phyloP scores from a whole-genome alignment of 2,329 filamentous ascomycete species.

The Aspergillus phoenicis region DNA sequence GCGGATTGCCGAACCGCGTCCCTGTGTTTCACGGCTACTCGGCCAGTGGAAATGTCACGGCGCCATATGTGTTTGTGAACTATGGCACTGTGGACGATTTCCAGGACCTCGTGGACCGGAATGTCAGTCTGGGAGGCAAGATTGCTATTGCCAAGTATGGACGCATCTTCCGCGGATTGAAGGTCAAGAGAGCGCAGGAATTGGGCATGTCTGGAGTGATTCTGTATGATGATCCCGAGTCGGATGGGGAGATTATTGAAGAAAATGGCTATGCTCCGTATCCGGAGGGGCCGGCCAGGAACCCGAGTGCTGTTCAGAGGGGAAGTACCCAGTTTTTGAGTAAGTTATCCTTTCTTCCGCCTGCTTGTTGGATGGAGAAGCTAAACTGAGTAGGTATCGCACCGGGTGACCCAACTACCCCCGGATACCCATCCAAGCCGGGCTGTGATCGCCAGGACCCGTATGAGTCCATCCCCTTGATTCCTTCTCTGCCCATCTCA shows the following conservation, averaged over 20 bases:
- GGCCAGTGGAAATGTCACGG: constrained; percentile 87
- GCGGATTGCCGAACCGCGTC: constrained; percentile 69
- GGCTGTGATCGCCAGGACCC: constrained; percentile 76
- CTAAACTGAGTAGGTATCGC: constrained; percentile 51
- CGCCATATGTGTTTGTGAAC: constrained; percentile 83
- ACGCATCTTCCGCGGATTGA: constrained; percentile 82
- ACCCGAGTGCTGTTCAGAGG: constrained; percentile 86
- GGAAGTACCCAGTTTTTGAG: constrained; percentile 84
- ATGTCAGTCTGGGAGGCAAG: constrained; percentile 76
- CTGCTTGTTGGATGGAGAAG: neutral
- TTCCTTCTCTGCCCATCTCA: constrained; percentile 89
- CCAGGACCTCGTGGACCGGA: constrained; percentile 74
- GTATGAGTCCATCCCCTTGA: constrained; percentile 72
- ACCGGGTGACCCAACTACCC: constrained; percentile 81
- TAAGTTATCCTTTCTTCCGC: constrained; percentile 43
- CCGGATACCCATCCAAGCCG: constrained; percentile 89
- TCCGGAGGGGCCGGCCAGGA: constrained; percentile 80
- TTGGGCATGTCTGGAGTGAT: constrained; percentile 84
- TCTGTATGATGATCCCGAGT: constrained; percentile 85
- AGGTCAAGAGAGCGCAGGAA: constrained; percentile 89
- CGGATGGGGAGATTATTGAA: constrained; percentile 80
- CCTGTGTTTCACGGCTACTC: constrained; percentile 96
- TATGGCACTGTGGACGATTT: constrained; percentile 87
- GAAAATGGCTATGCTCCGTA: constrained; percentile 78
- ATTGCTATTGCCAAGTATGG: constrained; percentile 88